These are phyloP conservation scores for Aspergillus conjunctus DNA, from an alignment of 495 filamentous ascomycete genomes.

Conservation along the genomic window DNA sequence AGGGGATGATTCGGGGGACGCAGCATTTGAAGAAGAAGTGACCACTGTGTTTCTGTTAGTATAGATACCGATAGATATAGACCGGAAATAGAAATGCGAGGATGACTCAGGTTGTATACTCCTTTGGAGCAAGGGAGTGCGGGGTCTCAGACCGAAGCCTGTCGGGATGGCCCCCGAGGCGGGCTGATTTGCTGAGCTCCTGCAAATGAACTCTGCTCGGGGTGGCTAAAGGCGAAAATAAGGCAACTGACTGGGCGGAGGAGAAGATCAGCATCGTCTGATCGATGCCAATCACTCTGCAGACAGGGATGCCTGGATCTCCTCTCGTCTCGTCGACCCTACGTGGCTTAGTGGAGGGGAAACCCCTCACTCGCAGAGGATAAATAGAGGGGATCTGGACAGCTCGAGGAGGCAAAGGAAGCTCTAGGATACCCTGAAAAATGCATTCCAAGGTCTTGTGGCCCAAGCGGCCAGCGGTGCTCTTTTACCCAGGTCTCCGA, in stretches of 20 bases:
- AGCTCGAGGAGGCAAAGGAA: background rate
- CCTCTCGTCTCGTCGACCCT: background rate
- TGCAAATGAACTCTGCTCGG: background rate
- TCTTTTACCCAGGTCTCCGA: constrained; percentile 9
- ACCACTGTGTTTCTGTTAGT: background rate
- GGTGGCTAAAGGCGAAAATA: background rate
- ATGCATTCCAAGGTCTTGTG: constrained; percentile 18
- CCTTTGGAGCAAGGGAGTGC: background rate
- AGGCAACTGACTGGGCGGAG: background rate
- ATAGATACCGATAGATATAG: background rate
- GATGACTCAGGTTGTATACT: background rate
- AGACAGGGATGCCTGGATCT: background rate
- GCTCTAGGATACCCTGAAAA: background rate
- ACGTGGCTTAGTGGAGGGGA: constrained; percentile 13
- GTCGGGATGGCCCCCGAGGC: constrained; percentile 1
- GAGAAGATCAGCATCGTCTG: background rate
- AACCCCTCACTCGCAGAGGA: constrained; percentile 21
- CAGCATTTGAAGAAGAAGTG: constrained; percentile 18
- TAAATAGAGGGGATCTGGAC: constrained; percentile 19
- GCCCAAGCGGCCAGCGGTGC: constrained; percentile 10
- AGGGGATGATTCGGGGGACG: constrained; percentile 24
- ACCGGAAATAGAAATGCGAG: background rate
- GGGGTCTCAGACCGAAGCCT: background rate
- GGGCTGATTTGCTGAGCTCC: background rate
- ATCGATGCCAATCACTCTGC: background rate